phyloP scores from a whole-genome alignment of 306 rosid species.

The Prunus armeniaca region DNA sequence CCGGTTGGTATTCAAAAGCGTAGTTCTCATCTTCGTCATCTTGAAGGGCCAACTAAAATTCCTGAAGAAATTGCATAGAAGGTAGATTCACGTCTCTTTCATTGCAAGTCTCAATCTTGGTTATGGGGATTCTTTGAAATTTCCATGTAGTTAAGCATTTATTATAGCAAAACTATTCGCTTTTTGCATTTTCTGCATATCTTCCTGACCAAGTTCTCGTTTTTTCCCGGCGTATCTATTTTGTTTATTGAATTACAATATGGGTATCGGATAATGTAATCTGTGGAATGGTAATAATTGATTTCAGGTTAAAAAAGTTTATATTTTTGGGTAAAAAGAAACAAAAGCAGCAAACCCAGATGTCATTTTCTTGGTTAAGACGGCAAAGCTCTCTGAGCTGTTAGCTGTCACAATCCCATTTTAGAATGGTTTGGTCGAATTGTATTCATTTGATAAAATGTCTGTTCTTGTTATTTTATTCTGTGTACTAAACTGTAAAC shows the following conservation, averaged over 20 bases:
- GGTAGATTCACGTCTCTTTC: neutral
- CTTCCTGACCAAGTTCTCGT: neutral
- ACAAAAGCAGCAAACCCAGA: neutral
- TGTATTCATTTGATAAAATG: neutral
- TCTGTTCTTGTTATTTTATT: neutral
- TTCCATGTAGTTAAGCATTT: neutral
- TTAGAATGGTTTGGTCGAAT: neutral
- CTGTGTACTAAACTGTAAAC: neutral
- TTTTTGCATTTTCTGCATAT: neutral
- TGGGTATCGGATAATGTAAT: neutral
- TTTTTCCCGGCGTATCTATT: neutral
- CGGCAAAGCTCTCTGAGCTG: slow-evolving; percentile 1
- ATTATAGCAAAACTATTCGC: neutral
- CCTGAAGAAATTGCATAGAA: neutral
- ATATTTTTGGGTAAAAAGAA: neutral
- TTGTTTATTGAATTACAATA: neutral
- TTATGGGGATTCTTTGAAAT: neutral
- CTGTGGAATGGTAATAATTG: neutral
- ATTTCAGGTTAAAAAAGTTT: neutral
- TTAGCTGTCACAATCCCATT: neutral
- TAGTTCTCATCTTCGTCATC: neutral
- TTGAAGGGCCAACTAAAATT: neutral
- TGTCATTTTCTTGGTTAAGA: neutral
- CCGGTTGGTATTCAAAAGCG: neutral
- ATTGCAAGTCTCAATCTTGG: neutral